Conservation (phyloP, 176 grass and related monocot genomes). For the Saccharum officinarum region DNA sequence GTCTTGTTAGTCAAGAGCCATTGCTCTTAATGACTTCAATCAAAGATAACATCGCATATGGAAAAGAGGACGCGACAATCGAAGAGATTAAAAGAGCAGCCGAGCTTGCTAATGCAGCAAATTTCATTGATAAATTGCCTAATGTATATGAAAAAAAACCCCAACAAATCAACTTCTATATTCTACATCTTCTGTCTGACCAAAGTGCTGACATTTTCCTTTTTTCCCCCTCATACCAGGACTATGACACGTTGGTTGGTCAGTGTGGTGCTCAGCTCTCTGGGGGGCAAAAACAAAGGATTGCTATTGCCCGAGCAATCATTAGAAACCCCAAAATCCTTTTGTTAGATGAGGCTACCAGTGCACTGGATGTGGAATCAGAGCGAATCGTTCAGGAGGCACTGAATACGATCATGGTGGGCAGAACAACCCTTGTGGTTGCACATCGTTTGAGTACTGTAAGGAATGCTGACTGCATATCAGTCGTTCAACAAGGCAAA, state of each 20-base stretch:
- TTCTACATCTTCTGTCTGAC: neutral
- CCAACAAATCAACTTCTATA: neutral
- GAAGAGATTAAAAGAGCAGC: constrained; percentile 65
- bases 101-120: constrained; percentile 64
- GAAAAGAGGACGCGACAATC: constrained; percentile 49
- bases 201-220: neutral
- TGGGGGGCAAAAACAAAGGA: neutral
- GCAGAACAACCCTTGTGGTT: constrained; percentile 3
- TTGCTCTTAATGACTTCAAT: constrained; percentile 60
- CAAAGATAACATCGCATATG: constrained; percentile 59
- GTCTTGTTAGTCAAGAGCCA: constrained; percentile 71
- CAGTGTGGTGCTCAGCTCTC: neutral
- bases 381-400: neutral
- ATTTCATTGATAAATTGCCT: constrained; percentile 61
- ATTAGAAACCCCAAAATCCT: neutral
- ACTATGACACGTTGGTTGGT: neutral
- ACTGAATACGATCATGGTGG: neutral
- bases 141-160: constrained; percentile 25
- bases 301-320: neutral
- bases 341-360: neutral
- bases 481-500: neutral
- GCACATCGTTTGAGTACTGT: neutral
- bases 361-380: neutral
- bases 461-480: neutral
- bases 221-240: neutral